Base-by-base conservation (phyloP, 805 yeast species). In the Pichia occidentalis region DNA sequence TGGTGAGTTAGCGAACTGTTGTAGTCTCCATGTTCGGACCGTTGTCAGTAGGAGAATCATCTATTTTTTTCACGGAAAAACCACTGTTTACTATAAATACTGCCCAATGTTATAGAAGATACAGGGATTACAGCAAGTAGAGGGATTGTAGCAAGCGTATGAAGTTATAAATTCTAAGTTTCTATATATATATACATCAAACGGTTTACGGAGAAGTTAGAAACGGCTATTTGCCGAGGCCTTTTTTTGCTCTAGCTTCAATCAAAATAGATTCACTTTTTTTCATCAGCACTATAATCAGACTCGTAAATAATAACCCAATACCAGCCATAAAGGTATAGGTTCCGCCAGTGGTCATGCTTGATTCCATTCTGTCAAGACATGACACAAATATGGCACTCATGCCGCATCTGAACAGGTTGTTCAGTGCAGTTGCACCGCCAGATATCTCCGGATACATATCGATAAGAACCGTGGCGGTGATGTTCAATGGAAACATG, bases 381-480 rank as follows among this genome's bases (percentile, higher is more conserved):
- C 77, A 78, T 1, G 84, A 92, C 16, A 81, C 68, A 29, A 82
- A 77, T 1, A 75, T 68, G 0, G 95, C 95, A 22, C 80, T 79
- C 33, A 75, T 50, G n/a, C 73, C 63, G 53, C 95, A 87, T 48
- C 96, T 64, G 17, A 77, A 67, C 21, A 86, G 60, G 52, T 87
- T 87, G 45, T 80, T 66, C 34, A 82, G 68, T 8, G 92, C 80
- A 1, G 85, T 71, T 4, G 88, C 80, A 3, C 90, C 74, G 0
- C 94, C 84, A 1, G 86, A 70, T 32, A 71, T 70, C 4, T 67
- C 57, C 0, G 95, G 95, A 45, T 70, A 78, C 40, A 85, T 53
- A 52, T 87, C 95, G n/a, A 85, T 82, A 39, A 85, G 55, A 28
- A 86, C 58, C 0, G 92, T 83, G 1, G 79, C 70, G 3, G 77